Base-by-base conservation (phyloP, 2,329 filamentous ascomycete genomes). In the Byssoonygena ceratinophila region DNA sequence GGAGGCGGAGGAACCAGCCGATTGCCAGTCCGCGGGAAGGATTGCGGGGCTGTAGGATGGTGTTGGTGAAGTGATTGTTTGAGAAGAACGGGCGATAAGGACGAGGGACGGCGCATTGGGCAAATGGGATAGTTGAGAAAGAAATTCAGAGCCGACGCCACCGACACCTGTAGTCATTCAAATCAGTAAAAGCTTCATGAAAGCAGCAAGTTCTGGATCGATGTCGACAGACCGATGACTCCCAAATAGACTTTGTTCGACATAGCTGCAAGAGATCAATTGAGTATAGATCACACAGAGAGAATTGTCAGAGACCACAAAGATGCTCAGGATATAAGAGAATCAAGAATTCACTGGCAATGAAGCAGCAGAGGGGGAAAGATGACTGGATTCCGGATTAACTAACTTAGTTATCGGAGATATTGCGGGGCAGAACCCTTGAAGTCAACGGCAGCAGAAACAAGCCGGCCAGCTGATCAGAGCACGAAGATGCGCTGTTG, bases 111-210 rank as follows among this genome's bases (percentile, higher is more conserved):
- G 78, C 5, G 80, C 78, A 39, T 84, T 79, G 36, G 82, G 81
- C 57, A 84, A 81, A 58, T 77, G 74, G 58, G 84, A 75, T 54
- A 97, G 81, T 71, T 97, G 92, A 60, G 77, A 76, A 58, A 97
- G 80, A 76, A 97, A 96, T 72, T 81, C 82, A 71, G 90, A 90
- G 64, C 92, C 92, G 57, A 97, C 92, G 59, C 91, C 91, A 61
- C 92, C 92, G 62, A 85, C 86, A 64, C 92, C 90, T 94, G 64
- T 58, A 27, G 12, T 44, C 16, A 14, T 32, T 14, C 1, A 18
- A 60, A 55, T 55, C 57, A n/a, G 52, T 40, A 23, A 46, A 34
- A 45, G 41, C 16, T 31, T 37, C 27, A 25, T 46, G n/a, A 7
- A 4, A 54, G 18, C 46, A 52, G 22, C 48, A 22, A 16, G 39